Base-by-base conservation (phyloP, 768 basidiomycete species). In the Cyclocybe aegerita region DNA sequence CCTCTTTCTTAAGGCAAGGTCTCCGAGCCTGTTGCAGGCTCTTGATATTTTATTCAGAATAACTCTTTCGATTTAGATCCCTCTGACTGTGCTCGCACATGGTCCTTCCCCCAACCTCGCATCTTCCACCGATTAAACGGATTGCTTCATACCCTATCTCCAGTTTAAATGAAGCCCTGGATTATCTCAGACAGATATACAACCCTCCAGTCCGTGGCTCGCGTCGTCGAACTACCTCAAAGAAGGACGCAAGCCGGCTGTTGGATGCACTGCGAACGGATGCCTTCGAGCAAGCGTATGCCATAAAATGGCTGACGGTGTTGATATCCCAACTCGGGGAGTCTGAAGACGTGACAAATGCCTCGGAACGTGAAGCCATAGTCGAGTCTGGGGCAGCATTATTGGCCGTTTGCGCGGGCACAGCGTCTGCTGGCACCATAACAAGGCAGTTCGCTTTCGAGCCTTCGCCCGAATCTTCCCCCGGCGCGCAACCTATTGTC, bases 261-360 rank as follows among this genome's bases (percentile, higher is more conserved):
- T 34, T 64, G 15, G 70, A 72, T 14, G 54, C 62, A 9, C 56
- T 82, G 16, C 74, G 78, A 39, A 65, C 68, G 0, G 90, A 93
- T 60, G 48, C 71, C 1, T 93, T 87, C 63, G 92, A 94, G 66
- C 78, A 85, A 7, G 64, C 78, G 0, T 83, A 85, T 46, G 76
- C 85, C 0, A 76, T 90, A 3, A 79, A 77, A 50, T 95, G 92
- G 92, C 73, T 93, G 10, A 88, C 81, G 4, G 70, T 78, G 2
- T 74, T 93, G 43, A 69, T 93, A 29, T 65, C 73, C 4, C 70
- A 71, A 46, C 62, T 70, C 41, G 63, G 67, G 11, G 33, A 52
- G 12, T 33, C 40, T 35, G 53, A 56, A 12, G 48, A 62, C 14
- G 54, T 57, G 4, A 65, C 60, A 12, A 48, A 48, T 4, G 44